Conservation (phyloP, 306 rosid genomes). For the Pachyrhizus erosus region DNA sequence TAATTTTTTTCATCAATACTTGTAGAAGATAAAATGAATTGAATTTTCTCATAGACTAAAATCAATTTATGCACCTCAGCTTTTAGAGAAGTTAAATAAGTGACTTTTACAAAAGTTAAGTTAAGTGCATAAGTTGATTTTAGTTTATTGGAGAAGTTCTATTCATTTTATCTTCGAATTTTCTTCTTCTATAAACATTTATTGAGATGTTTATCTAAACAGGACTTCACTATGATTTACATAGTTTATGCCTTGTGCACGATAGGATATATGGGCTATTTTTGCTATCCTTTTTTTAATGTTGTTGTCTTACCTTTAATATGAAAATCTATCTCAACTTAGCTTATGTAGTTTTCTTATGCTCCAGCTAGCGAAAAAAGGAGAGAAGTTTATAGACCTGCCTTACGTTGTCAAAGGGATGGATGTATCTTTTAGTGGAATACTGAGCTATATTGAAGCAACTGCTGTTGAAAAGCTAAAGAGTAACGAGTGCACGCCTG, state of each 20-base stretch:
- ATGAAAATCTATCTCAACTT: conserved; percentile 7
- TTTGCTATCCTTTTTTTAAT: too few species aligned
- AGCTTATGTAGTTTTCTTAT: conserved; percentile 36
- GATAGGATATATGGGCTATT: background rate
- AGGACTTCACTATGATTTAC: too few species aligned
- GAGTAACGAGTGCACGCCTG: conserved; percentile 87
- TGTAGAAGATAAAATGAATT: too few species aligned
- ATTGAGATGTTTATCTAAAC: background rate
- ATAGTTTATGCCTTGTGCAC: background rate
- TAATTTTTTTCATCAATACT: too few species aligned
- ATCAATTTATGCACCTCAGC: too few species aligned
- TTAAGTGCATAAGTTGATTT: too few species aligned
- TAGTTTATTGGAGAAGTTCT: too few species aligned
- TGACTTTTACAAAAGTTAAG: too few species aligned
- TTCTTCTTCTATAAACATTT: background rate
- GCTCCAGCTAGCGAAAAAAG: conserved; percentile 87
- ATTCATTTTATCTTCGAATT: too few species aligned
- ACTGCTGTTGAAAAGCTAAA: conserved; percentile 80
- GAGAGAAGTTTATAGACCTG: conserved; percentile 77
- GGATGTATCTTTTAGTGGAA: conserved; percentile 95
- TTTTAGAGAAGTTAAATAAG: too few species aligned
- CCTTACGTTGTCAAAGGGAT: conserved; percentile 95
- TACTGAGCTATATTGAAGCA: conserved; percentile 87
- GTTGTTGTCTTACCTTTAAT: too few species aligned
- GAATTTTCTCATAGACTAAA: too few species aligned